These are phyloP conservation scores for Verticillium albo-atrum DNA, from an alignment of 2,329 filamentous ascomycete genomes.

Conservation along the genomic window DNA sequence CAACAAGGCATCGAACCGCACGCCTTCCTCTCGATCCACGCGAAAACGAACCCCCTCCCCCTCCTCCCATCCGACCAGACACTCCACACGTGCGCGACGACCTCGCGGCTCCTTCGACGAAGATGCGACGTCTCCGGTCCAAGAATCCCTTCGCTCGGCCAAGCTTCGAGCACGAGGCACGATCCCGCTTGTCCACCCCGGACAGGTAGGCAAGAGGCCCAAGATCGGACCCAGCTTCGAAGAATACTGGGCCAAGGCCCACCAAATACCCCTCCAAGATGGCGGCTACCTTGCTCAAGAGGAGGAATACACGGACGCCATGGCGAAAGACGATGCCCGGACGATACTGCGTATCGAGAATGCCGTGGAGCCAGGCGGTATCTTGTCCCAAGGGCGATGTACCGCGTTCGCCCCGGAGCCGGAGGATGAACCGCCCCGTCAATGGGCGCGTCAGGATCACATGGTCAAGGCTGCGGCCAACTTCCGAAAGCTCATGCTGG, in stretches of 20 bases:
- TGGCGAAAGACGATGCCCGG: conserved; percentile 63
- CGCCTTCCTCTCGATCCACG: conserved; percentile 23
- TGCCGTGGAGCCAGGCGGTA: conserved; percentile 69
- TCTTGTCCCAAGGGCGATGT: conserved; percentile 67
- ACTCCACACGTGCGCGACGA: conserved; percentile 37
- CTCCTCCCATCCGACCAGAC: conserved; percentile 30
- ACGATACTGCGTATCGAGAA: conserved; percentile 66
- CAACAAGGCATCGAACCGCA: conserved; percentile 22
- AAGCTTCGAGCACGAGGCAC: conserved; percentile 10
- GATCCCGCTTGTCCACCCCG: conserved; percentile 58
- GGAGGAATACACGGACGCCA: conserved; percentile 53
- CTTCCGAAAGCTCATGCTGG: conserved; percentile 74
- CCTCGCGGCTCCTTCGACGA: conserved; percentile 30
- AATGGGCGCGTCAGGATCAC: conserved; percentile 87
- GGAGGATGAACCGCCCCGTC: conserved; percentile 66
- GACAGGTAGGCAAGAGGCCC: conserved; percentile 48
- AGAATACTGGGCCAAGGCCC: conserved; percentile 51
- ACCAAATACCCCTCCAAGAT: conserved; percentile 49
- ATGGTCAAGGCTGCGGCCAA: conserved; percentile 73
- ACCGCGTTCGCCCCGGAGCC: conserved; percentile 70
- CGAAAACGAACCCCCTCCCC: conserved; percentile 38
- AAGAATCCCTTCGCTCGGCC: conserved; percentile 29
- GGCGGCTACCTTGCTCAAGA: conserved; percentile 59
- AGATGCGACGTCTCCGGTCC: conserved; percentile 2
- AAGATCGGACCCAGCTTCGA: conserved; percentile 51